A percentile compares a stretch with the other conserved stretches of the same genome.
These are phyloP conservation scores for Termitomyces sp. DNA, from an alignment of 768 basidiomycete genomes.

Conservation along the genomic window DNA sequence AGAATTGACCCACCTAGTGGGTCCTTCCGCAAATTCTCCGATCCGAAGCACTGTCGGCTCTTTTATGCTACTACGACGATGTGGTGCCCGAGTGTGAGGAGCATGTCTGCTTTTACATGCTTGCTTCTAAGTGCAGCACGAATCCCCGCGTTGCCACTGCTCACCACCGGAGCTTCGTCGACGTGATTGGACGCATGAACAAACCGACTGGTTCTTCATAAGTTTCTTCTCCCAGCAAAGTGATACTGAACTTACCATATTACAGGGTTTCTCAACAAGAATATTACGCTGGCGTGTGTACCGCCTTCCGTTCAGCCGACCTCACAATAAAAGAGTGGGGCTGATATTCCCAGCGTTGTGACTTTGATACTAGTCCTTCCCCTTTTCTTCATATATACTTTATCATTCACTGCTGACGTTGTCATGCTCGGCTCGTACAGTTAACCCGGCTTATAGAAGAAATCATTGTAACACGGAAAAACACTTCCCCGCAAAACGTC, in stretches of 20 bases:
- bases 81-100: constrained; percentile 81
- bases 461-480: constrained; percentile 64
- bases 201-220: constrained; percentile 52
- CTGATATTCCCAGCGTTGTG: background rate
- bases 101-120: constrained; percentile 71
- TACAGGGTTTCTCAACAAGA: constrained; percentile 73
- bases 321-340: constrained; percentile 64
- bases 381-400: background rate
- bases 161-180: constrained; percentile 66
- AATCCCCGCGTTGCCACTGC: constrained; percentile 73
- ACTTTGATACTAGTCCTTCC: constrained; percentile 3
- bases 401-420: background rate
- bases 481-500: constrained; percentile 69
- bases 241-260: background rate
- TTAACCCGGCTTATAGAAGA: constrained; percentile 61
- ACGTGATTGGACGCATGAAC: constrained; percentile 52
- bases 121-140: constrained; percentile 71
- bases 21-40: constrained; percentile 17
- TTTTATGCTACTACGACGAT: constrained; percentile 64
- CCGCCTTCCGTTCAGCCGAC: constrained; percentile 57
- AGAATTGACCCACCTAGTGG: background rate
- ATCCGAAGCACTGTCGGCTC: constrained; percentile 61
- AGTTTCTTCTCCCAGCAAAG: background rate
- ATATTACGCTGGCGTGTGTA: constrained; percentile 84
- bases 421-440: constrained; percentile 25